Evolutionary conservation across 768 basidiomycete genomes (phyloP).

Genomic region (Porpolomopsis calyptriformis): DNA sequence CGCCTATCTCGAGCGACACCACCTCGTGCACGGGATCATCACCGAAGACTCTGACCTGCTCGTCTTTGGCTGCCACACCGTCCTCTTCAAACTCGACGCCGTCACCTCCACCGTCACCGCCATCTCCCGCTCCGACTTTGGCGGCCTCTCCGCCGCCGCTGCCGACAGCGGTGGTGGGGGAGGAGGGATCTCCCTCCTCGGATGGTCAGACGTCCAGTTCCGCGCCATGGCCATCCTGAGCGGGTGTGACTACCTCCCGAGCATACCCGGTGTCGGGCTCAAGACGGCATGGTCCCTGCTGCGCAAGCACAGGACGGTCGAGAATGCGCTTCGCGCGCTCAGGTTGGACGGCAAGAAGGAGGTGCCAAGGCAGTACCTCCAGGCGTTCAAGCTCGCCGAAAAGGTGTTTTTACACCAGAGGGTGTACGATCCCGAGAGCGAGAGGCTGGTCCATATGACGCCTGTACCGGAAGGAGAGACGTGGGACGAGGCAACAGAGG

Average conservation of each 20-base stretch:
- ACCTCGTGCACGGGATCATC: conserved; percentile 81
- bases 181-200: conserved; percentile 75
- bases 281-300: conserved; percentile 85
- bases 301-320: conserved; percentile 75
- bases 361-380: conserved; percentile 68
- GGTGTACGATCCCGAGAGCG: conserved; percentile 68
- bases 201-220: conserved; percentile 88
- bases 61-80: conserved; percentile 89
- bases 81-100: conserved; percentile 87
- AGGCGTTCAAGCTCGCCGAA: conserved; percentile 72
- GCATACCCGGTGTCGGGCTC: conserved; percentile 83
- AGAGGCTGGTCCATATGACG: conserved; percentile 61
- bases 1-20: conserved; percentile 76
- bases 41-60: conserved; percentile 98
- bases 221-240: conserved; percentile 88
- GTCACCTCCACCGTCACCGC: conserved; percentile 51
- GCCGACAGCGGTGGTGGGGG: conserved; percentile 37
- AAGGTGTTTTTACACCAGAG: conserved; percentile 88
- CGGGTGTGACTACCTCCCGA: conserved; percentile 88
- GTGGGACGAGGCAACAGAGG: conserved; percentile 53
- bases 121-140: conserved; percentile 62
- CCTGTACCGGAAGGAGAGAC: conserved; percentile 37
- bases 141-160: conserved; percentile 38
- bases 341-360: conserved; percentile 74
- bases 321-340: conserved; percentile 68